Evolutionary conservation across 495 filamentous ascomycete genomes (phyloP).

Genomic region (Penicillium manginii): DNA sequence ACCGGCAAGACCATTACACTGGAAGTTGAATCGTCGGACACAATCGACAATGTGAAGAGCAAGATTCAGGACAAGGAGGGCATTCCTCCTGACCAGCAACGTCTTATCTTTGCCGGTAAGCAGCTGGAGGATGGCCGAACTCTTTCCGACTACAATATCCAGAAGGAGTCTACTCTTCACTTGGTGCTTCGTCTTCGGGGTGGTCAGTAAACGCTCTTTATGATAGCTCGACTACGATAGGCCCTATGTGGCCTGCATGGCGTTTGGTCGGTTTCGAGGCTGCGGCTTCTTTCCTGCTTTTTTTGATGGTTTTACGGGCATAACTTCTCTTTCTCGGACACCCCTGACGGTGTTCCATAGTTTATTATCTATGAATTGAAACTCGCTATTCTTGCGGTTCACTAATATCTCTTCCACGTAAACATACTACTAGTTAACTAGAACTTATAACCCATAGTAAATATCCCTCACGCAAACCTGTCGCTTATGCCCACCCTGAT

Average conservation of each 20-base stretch:
- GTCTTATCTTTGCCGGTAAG: slow-evolving; percentile 90
- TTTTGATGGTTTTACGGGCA: slow-evolving; percentile 32
- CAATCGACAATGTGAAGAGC: slow-evolving; percentile 89
- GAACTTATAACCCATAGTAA: too few species aligned
- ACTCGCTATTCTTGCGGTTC: slow-evolving; percentile 15
- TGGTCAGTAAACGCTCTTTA: slow-evolving; percentile 61
- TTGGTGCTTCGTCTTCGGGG: slow-evolving; percentile 87
- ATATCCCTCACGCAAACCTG: too few species aligned
- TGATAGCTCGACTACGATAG: slow-evolving; percentile 30
- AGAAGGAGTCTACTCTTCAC: slow-evolving; percentile 90
- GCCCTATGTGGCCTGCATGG: slow-evolving; percentile 43
- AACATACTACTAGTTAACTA: too few species aligned
- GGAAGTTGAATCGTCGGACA: slow-evolving; percentile 87
- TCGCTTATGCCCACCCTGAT: too few species aligned
- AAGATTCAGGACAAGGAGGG: slow-evolving; percentile 96
- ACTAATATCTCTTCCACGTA: too few species aligned
- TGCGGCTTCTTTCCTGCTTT: slow-evolving; percentile 29
- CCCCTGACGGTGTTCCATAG: slow-evolving; percentile 16
- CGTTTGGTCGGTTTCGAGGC: slow-evolving; percentile 48
- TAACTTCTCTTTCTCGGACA: slow-evolving; percentile 28
- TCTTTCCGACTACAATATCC: slow-evolving; percentile 89
- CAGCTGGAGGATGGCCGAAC: slow-evolving; percentile 86
- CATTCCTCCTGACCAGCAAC: slow-evolving; percentile 87
- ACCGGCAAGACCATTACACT: slow-evolving; percentile 93
- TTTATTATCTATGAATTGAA: slow-evolving; percentile 24